phyloP scores from a whole-genome alignment of 306 rosid genomes.

The Citrullus colocynthis region DNA sequence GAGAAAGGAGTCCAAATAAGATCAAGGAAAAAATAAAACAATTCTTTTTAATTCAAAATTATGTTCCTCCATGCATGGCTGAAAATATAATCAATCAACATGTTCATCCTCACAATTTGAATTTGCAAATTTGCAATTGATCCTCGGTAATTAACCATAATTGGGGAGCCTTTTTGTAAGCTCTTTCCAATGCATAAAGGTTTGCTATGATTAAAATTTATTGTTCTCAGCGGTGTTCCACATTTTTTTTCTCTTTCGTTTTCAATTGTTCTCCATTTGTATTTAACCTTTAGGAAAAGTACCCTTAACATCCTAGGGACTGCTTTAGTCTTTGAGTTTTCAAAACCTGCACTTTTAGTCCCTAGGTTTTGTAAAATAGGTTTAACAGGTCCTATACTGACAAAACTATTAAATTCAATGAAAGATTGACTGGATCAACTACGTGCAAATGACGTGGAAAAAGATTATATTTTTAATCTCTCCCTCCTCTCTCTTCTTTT shows the following conservation, averaged over 20 bases:
- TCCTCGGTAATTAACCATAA: background rate
- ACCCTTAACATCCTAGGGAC: background rate
- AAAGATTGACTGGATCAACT: no score
- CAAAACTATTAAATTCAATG: no score
- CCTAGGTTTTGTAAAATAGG: no score
- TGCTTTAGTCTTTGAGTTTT: background rate
- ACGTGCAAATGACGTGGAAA: no score
- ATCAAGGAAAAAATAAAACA: background rate
- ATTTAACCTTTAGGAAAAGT: background rate
- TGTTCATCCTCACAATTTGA: background rate
- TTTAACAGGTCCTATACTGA: no score
- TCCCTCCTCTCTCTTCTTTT: no score
- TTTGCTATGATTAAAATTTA: background rate
- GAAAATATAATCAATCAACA: background rate
- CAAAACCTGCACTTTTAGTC: background rate
- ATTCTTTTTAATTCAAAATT: background rate
- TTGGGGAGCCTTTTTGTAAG: background rate
- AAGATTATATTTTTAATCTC: no score
- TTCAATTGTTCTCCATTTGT: background rate
- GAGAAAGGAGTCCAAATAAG: background rate
- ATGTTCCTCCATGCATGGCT: background rate
- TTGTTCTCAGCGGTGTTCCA: background rate
- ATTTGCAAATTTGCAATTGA: slow-evolving; percentile 1
- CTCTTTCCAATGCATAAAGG: background rate
- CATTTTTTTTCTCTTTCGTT: background rate